Evolutionary conservation across 2,329 filamentous ascomycete species (phyloP), one percentile per base, ranked within the genome.

Genomic region (Ploettnerulaceae sp.): DNA sequence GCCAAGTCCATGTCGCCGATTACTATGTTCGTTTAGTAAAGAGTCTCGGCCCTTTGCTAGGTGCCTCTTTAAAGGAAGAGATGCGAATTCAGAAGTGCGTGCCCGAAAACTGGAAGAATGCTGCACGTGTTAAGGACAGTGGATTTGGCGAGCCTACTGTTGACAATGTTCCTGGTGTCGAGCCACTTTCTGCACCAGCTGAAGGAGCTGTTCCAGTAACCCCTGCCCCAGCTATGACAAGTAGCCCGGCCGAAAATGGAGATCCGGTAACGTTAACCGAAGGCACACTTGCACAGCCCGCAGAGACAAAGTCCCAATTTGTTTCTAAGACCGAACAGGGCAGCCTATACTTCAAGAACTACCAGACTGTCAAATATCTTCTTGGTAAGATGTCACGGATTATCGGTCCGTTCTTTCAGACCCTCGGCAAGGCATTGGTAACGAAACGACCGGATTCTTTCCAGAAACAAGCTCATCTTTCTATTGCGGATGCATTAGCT

Each of bases 371-470:
- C 34, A 79, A 84, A 28, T 83, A 82, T 55, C 71, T 97, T 8
- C 74, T 97, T 9, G 84, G 85, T 58, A 83, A 87, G 25, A 77
- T 94, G 57, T 82, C 90, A 17, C 81, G 82, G 7, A 83, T 84
- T 3, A 84, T 90, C n/a, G 85, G 88, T 14, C 83, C 86, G 0
- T 86, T 97, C 57, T 85, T 95, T 62, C 88, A 95, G 60, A 84
- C 82, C 1, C 71, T 97, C 33, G 91, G 91, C 9, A 93, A 89
- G 64, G 79, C 85, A 12, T 71, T 97, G 17, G 74, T 95, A 3
- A 80, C 81, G 33, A 85, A 88, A 48, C 81, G 89, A 39, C 74
- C 79, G 21, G 89, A 96, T 57, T 59, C 70, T 2, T 83, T 73
- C 54, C 72, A 45, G 67, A 77, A 53, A 68, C 71, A 43, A 71